Evolutionary conservation across 2,329 filamentous ascomycete species (phyloP).

Genomic region (Chaetomium sp.): DNA sequence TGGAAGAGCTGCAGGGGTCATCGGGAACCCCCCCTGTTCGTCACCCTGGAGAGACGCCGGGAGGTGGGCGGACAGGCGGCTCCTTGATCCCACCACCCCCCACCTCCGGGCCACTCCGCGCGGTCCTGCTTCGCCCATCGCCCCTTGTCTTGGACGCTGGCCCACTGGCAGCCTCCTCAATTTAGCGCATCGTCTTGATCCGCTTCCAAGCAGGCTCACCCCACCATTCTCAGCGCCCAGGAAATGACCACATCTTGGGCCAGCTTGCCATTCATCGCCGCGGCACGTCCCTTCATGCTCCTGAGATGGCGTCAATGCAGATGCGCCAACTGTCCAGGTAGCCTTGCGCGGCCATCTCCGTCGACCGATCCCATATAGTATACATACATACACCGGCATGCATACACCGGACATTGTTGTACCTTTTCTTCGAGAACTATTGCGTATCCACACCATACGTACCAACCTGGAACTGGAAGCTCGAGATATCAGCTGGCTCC

Average conservation of each 20-base stretch:
- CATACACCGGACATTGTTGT: background rate
- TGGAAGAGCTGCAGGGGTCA: slow-evolving; percentile 4
- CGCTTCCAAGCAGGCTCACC: slow-evolving; percentile 13
- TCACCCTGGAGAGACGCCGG: background rate
- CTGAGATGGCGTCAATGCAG: slow-evolving; percentile 17
- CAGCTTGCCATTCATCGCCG: slow-evolving; percentile 1
- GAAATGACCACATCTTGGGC: slow-evolving; percentile 25
- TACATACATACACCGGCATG: background rate
- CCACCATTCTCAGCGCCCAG: slow-evolving; percentile 12
- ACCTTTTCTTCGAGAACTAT: background rate
- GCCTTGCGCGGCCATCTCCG: background rate
- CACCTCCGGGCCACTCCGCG: background rate
- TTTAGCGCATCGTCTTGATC: slow-evolving; percentile 20
- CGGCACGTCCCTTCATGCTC: slow-evolving; percentile 19
- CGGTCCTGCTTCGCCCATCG: background rate
- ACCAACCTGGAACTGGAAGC: background rate
- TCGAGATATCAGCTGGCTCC: slow-evolving; percentile 10
- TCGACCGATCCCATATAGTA: background rate
- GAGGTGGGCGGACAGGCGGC: slow-evolving; percentile 18
- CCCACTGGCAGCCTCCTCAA: slow-evolving; percentile 19
- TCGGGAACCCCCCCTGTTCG: background rate
- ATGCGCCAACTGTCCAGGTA: slow-evolving; percentile 4
- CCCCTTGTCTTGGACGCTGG: slow-evolving; percentile 11
- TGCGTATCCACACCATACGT: slow-evolving; percentile 1
- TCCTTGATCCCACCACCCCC: slow-evolving; percentile 19